These are phyloP conservation scores for Citrus unshiu DNA, from an alignment of 345 rosid species.

Conservation along the genomic window DNA sequence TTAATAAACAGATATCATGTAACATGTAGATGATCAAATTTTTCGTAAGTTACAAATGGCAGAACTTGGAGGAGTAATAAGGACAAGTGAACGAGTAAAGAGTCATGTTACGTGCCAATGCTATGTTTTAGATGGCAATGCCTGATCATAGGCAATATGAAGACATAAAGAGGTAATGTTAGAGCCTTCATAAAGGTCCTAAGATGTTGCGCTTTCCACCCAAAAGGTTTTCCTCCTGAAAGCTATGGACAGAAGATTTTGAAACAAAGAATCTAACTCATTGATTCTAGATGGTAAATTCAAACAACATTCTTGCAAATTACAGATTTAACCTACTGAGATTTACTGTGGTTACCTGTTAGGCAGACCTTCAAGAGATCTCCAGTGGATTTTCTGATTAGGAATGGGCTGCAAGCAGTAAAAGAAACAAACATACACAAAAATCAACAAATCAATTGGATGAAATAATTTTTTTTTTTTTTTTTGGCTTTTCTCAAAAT, in stretches of 20 bases:
- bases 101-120: neutral
- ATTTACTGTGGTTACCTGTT: constrained; percentile 44
- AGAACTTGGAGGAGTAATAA: neutral
- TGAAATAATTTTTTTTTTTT: neutral
- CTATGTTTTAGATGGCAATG: neutral
- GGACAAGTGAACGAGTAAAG: neutral
- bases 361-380: constrained; percentile 82
- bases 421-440: neutral
- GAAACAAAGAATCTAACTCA: neutral
- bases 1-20: neutral
- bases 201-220: neutral
- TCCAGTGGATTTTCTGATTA: constrained; percentile 93
- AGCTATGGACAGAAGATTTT: neutral
- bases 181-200: neutral
- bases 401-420: constrained; percentile 60
- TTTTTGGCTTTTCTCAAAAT: no score
- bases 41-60: neutral
- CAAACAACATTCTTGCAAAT: neutral
- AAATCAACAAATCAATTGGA: neutral
- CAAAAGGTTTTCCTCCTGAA: neutral
- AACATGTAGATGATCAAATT: neutral
- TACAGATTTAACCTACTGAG: neutral
- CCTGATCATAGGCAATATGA: neutral
- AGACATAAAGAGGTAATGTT: neutral
- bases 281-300: neutral